phyloP scores from a whole-genome alignment of 2,329 filamentous ascomycete genomes.

The Xylariaceae sp. region DNA sequence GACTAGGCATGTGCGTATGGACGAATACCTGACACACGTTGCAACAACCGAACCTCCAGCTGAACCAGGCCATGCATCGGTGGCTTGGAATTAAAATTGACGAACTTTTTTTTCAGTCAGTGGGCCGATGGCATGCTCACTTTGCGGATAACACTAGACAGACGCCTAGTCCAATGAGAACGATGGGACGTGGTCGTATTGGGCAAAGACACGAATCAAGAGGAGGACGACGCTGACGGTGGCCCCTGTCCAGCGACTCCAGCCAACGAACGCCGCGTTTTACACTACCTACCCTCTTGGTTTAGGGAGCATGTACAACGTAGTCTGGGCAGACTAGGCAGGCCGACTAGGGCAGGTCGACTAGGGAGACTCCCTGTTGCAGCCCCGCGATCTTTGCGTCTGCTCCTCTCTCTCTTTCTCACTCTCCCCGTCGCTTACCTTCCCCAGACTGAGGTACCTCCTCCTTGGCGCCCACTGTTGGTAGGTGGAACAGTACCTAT shows the following conservation, averaged over 20 bases:
- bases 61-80: neutral
- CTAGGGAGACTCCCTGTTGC: too few relatives aligned
- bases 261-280: conserved; percentile 1
- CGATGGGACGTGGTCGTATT: conserved; percentile 16
- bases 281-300: neutral
- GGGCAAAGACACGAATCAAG: conserved; percentile 17
- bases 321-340: neutral
- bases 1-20: too few relatives aligned
- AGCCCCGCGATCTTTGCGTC: neutral
- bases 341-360: neutral
- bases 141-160: neutral
- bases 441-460: neutral
- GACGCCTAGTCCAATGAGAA: conserved; percentile 8
- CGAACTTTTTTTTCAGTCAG: neutral
- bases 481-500: too few relatives aligned
- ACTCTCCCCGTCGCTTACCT: neutral
- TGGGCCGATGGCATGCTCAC: neutral
- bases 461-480: too few relatives aligned
- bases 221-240: neutral
- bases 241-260: conserved; percentile 1
- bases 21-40: neutral
- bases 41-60: neutral
- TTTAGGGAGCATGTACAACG: neutral
- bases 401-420: neutral
- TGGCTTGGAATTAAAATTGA: neutral